Conservation (phyloP, 441 rosid genomes). For the Pelargonium cotyledonis region DNA sequence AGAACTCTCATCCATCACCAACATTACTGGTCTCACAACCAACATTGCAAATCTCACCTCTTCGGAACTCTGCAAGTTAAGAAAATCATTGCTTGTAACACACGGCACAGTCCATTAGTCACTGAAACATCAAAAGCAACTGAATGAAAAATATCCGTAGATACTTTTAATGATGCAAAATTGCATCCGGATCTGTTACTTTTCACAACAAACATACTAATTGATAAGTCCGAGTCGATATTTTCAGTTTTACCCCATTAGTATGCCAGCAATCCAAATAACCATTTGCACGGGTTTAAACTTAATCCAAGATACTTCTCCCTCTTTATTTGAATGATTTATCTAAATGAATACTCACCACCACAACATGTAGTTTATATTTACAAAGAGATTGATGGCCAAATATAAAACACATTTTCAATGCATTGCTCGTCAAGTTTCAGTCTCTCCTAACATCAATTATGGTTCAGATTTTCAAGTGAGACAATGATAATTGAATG, state of each 20-base stretch:
- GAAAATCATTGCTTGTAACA: background rate
- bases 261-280: background rate
- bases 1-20: slow-evolving; percentile 63
- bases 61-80: slow-evolving; percentile 45
- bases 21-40: slow-evolving; percentile 44
- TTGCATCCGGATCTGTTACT: too few species aligned
- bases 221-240: background rate
- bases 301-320: too few species aligned
- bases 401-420: background rate
- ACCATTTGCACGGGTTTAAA: background rate
- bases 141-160: background rate
- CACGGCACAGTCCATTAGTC: background rate
- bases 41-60: slow-evolving; percentile 61
- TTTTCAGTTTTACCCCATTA: background rate
- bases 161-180: background rate
- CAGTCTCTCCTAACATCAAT: background rate
- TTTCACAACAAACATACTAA: background rate
- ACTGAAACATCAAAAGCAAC: background rate
- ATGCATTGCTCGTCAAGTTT: background rate
- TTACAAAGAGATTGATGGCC: too few species aligned
- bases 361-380: too few species aligned
- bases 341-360: too few species aligned
- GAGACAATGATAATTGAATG: background rate
- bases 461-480: background rate
- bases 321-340: too few species aligned